Evolutionary conservation across 1,139 yeast genomes (phyloP).

Genomic region (Protomyces gravidus): DNA sequence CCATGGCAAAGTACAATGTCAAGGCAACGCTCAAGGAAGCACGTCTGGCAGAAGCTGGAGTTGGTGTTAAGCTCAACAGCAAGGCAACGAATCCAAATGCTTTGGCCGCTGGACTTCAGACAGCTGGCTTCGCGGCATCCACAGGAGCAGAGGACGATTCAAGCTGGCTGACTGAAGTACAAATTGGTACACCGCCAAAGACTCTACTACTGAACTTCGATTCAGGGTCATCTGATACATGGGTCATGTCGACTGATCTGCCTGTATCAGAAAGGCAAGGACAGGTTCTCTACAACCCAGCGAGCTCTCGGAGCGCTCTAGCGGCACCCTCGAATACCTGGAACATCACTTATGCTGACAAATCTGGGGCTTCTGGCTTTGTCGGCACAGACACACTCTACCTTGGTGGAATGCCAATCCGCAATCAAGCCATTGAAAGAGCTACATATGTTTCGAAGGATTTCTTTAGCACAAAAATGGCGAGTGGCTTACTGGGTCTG

Average conservation of each 20-base stretch:
- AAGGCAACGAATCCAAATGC: not conserved
- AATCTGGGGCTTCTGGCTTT: constrained; percentile 38
- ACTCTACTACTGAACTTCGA: constrained; percentile 42
- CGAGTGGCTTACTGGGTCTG: constrained; percentile 23
- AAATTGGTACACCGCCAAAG: constrained; percentile 45
- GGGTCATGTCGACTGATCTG: constrained; percentile 43
- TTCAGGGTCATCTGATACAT: constrained; percentile 48
- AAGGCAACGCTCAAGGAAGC: constrained; percentile 15
- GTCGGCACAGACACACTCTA: constrained; percentile 37
- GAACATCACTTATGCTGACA: constrained; percentile 38
- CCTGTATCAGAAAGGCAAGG: constrained; percentile 35
- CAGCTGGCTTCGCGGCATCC: constrained; percentile 23
- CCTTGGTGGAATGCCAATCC: constrained; percentile 32
- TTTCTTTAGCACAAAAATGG: constrained; percentile 14
- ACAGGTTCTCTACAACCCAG: constrained; percentile 43
- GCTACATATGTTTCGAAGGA: constrained; percentile 24
- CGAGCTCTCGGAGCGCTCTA: constrained; percentile 34
- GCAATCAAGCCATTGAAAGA: constrained; percentile 22
- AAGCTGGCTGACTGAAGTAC: constrained; percentile 33
- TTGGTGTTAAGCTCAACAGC: not conserved
- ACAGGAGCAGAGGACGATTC: constrained; percentile 27
- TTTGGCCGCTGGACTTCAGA: not conserved
- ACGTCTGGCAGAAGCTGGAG: not conserved
- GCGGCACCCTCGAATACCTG: constrained; percentile 38
- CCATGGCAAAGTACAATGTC: constrained; percentile 12